Evolutionary conservation across 2,329 filamentous ascomycete genomes (phyloP).

Genomic region (Nannizziopsis barbatae): DNA sequence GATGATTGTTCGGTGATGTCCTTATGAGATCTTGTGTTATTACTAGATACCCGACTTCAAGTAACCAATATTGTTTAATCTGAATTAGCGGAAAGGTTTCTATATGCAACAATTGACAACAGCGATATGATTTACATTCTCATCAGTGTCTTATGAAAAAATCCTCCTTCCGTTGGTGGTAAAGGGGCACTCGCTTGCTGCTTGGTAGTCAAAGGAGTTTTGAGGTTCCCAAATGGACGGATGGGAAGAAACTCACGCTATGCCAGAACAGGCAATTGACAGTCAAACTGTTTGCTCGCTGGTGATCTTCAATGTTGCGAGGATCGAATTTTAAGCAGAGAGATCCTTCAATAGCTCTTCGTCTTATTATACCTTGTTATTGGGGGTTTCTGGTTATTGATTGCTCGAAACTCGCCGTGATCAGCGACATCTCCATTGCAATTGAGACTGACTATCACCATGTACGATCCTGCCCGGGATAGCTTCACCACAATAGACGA

Average conservation of each 20-base stretch:
- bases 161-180: too few relatives aligned
- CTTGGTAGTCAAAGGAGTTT: too few relatives aligned
- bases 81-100: too few relatives aligned
- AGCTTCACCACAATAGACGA: conserved; percentile 23
- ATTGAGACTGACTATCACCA: conserved; percentile 6
- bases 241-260: background rate
- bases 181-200: too few relatives aligned
- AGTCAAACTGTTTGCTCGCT: too few relatives aligned
- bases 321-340: background rate
- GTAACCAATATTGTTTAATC: too few relatives aligned
- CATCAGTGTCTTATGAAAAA: conserved; percentile 1
- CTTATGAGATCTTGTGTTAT: background rate
- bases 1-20: background rate
- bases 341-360: background rate
- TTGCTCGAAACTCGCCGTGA: background rate
- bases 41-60: background rate
- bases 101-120: too few relatives aligned
- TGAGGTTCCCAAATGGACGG: background rate
- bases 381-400: background rate
- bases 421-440: background rate
- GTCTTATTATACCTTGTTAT: background rate
- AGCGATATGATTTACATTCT: too few relatives aligned
- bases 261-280: background rate
- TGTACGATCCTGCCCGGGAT: conserved; percentile 29
- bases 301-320: background rate